Conservation (phyloP, 2,329 filamentous ascomycete species). For the Aspergillus puulaauensis region DNA sequence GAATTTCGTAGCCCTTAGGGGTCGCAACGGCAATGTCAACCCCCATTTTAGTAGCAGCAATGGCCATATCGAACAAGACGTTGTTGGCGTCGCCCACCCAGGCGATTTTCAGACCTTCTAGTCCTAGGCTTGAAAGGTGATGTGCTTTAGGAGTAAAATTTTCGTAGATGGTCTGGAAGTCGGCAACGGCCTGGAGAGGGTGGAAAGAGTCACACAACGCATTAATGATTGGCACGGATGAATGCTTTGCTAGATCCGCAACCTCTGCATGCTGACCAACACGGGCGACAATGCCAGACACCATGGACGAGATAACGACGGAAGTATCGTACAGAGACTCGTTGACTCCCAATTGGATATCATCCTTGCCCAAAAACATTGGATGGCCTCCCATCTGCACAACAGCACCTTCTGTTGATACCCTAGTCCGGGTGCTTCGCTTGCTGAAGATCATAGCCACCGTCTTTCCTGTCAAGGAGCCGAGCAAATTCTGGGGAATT, state of each 20-base stretch:
- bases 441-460: constrained; percentile 98
- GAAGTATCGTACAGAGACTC: constrained; percentile 93
- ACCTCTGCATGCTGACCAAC: constrained; percentile 78
- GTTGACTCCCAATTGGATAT: constrained; percentile 94
- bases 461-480: constrained; percentile 70
- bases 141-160: constrained; percentile 57
- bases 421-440: constrained; percentile 85
- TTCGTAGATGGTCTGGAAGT: constrained; percentile 89
- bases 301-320: constrained; percentile 91
- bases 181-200: constrained; percentile 89
- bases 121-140: constrained; percentile 56
- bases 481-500: constrained; percentile 59
- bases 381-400: constrained; percentile 86
- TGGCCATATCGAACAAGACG: constrained; percentile 89
- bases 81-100: constrained; percentile 99
- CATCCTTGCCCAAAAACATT: constrained; percentile 94
- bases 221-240: constrained; percentile 79
- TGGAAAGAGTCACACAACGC: constrained; percentile 88
- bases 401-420: constrained; percentile 90
- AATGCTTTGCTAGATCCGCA: constrained; percentile 67
- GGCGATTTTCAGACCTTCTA: constrained; percentile 84
- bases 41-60: constrained; percentile 82
- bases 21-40: constrained; percentile 85
- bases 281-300: constrained; percentile 76
- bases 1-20: constrained; percentile 80